Percentiles rank a stretch among this genome's conserved stretches.
phyloP scores from a whole-genome alignment of 345 rosid species.

The Physaria fendleri region DNA sequence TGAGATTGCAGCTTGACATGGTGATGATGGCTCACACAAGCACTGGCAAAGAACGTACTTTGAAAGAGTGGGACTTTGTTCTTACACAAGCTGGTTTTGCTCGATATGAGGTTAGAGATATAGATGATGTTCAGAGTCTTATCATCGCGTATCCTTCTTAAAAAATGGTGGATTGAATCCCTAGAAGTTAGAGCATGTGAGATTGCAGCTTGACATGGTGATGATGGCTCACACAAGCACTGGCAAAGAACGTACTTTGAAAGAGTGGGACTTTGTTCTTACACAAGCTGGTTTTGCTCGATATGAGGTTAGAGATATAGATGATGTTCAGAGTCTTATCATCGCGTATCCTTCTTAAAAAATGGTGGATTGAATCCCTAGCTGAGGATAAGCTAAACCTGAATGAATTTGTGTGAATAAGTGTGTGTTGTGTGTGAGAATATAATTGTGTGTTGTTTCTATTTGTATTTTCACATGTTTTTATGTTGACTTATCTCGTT shows the following conservation, averaged over 20 bases:
- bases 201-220: conserved; percentile 59
- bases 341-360: conserved; percentile 38
- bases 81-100: conserved; percentile 53
- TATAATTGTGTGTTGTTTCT: neutral
- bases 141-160: conserved; percentile 46
- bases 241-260: conserved; percentile 58
- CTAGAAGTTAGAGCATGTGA: conserved; percentile 35
- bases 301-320: conserved; percentile 33
- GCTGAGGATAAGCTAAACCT: too few species aligned
- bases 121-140: conserved; percentile 36
- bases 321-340: conserved; percentile 40
- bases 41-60: conserved; percentile 59
- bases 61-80: conserved; percentile 56
- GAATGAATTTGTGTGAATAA: neutral
- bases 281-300: conserved; percentile 48
- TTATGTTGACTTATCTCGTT: neutral
- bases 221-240: conserved; percentile 62
- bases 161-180: neutral
- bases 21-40: conserved; percentile 64
- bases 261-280: conserved; percentile 63
- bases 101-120: conserved; percentile 32
- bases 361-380: too few species aligned
- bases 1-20: conserved; percentile 61
- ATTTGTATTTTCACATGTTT: neutral
- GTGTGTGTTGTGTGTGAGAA: neutral